phyloP scores from a whole-genome alignment of 345 rosid species.

The Syzygium jambos region DNA sequence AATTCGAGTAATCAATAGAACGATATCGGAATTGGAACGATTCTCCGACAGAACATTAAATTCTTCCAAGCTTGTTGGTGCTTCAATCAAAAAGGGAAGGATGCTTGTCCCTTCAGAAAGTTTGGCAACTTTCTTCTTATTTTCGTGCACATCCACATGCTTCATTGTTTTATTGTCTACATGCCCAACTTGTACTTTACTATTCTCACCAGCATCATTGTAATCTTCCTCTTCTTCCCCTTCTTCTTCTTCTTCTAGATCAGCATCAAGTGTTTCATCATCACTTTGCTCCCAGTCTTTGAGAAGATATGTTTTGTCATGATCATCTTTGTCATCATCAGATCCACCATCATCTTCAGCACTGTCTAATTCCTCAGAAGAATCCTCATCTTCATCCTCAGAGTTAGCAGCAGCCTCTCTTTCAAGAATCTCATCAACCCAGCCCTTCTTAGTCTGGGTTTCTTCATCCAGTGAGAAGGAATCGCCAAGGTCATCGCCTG shows the following conservation, averaged over 20 bases:
- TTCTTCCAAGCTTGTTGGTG: slow-evolving; percentile 71
- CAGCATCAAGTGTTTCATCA: slow-evolving; percentile 50
- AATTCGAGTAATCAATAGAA: slow-evolving; percentile 53
- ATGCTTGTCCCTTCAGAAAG: slow-evolving; percentile 15
- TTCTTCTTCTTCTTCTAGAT: slow-evolving; percentile 45
- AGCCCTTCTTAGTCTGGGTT: slow-evolving; percentile 42
- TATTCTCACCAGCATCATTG: neutral
- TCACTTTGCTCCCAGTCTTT: slow-evolving; percentile 95
- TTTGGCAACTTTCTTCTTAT: slow-evolving; percentile 3
- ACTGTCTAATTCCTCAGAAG: slow-evolving; percentile 47
- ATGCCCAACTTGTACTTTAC: slow-evolving; percentile 15
- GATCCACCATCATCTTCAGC: slow-evolving; percentile 38
- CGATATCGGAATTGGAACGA: slow-evolving; percentile 42
- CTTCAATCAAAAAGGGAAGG: slow-evolving; percentile 67
- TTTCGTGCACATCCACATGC: slow-evolving; percentile 13
- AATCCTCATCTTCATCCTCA: slow-evolving; percentile 44
- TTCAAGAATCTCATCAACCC: slow-evolving; percentile 86
- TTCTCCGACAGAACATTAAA: slow-evolving; percentile 42
- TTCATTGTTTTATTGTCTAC: slow-evolving; percentile 20
- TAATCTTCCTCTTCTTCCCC: neutral
- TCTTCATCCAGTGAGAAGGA: slow-evolving; percentile 66
- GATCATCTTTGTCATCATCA: slow-evolving; percentile 32
- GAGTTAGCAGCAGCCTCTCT: slow-evolving; percentile 40
- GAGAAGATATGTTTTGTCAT: slow-evolving; percentile 20
- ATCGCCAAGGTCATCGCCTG: slow-evolving; percentile 95